These are phyloP conservation scores for Blastocystis sp. DNA, from an alignment of 352 stramenopile genomes.

Conservation along the genomic window DNA sequence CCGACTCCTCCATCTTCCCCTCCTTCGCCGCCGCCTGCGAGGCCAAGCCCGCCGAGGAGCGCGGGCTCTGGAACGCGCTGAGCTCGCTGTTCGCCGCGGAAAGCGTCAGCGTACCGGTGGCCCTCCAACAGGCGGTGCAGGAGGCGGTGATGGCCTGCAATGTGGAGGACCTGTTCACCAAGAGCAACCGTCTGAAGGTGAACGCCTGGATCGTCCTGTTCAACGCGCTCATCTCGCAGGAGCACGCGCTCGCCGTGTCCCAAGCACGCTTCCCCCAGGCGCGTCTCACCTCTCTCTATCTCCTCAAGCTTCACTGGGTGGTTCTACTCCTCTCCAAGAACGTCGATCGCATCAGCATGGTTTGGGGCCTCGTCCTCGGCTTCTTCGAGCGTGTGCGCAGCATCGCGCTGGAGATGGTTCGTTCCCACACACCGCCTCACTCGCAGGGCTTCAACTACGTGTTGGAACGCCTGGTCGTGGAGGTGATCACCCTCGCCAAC, in stretches of 20 bases:
- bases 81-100: slow-evolving; percentile 47
- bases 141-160: slow-evolving; percentile 18
- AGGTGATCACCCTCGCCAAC: slow-evolving; percentile 21
- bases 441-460: slow-evolving; percentile 34
- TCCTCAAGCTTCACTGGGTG: slow-evolving; percentile 53
- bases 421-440: neutral
- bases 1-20: slow-evolving; percentile 35
- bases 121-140: neutral
- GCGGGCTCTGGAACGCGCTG: slow-evolving; percentile 48
- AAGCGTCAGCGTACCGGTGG: neutral
- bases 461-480: slow-evolving; percentile 25
- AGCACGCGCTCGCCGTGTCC: slow-evolving; percentile 24
- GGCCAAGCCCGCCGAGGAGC: neutral
- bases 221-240: slow-evolving; percentile 46
- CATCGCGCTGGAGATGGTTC: slow-evolving; percentile 20
- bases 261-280: neutral
- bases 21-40: neutral
- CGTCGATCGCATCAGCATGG: slow-evolving; percentile 42
- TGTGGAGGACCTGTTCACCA: slow-evolving; percentile 47
- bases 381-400: slow-evolving; percentile 49
- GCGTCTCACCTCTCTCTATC: slow-evolving; percentile 12
- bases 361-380: slow-evolving; percentile 46
- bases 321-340: slow-evolving; percentile 59
- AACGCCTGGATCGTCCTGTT: slow-evolving; percentile 58
- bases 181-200: slow-evolving; percentile 57